Conservation (phyloP, 1,284 basidiomycete species). For the Earliella scabrosa region DNA sequence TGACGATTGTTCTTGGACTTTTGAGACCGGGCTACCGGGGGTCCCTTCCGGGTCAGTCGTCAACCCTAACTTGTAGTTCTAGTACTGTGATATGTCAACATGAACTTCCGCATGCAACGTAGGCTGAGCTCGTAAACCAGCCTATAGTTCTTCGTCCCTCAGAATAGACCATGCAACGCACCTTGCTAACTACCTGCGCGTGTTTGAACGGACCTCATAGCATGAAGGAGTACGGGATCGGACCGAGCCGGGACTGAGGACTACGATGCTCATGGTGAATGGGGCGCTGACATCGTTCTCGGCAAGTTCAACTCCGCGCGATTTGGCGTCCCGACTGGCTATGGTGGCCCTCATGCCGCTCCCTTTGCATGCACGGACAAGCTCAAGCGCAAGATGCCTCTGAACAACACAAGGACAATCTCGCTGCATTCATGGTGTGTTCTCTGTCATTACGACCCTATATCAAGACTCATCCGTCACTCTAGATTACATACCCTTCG, state of each 20-base stretch:
- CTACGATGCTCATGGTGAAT: constrained; percentile 94
- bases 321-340: constrained; percentile 92
- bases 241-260: too few relatives aligned
- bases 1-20: background rate
- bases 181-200: too few relatives aligned
- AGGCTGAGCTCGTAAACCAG: too few relatives aligned
- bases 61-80: too few relatives aligned
- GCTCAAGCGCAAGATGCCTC: constrained; percentile 97
- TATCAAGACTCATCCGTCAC: too few relatives aligned
- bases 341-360: constrained; percentile 91
- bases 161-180: too few relatives aligned
- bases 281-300: constrained; percentile 96
- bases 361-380: constrained; percentile 96
- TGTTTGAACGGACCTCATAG: too few relatives aligned
- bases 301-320: constrained; percentile 96
- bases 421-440: constrained; percentile 95
- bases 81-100: too few relatives aligned
- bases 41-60: too few relatives aligned
- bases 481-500: constrained; percentile 94
- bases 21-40: background rate
- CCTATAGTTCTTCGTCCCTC: too few relatives aligned
- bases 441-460: constrained; percentile 2
- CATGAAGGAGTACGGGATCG: too few relatives aligned
- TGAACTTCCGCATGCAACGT: too few relatives aligned
- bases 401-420: constrained; percentile 86